phyloP scores from a whole-genome alignment of 805 yeast genomes.

The Suhomyces sp. region DNA sequence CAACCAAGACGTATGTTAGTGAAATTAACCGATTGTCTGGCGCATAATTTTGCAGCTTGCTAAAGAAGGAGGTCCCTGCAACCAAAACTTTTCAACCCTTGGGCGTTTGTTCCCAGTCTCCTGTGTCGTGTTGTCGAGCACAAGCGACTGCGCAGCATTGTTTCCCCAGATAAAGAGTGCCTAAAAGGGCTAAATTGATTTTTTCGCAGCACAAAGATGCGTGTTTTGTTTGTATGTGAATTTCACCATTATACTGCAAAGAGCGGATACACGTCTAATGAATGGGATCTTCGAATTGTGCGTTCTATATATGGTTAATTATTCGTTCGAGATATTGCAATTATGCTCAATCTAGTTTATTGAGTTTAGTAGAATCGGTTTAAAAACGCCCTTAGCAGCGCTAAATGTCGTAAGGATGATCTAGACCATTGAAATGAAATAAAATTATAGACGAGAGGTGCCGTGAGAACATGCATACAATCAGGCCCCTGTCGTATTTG shows the following conservation, averaged over 20 bases:
- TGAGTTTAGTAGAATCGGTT: not conserved
- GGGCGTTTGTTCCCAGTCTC: not conserved
- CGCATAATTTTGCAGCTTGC: not conserved
- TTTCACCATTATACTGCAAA: not conserved
- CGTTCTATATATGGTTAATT: not conserved
- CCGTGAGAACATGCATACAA: not conserved
- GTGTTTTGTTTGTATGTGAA: not conserved
- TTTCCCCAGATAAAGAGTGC: not conserved
- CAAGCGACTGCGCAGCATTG: conserved; percentile 1
- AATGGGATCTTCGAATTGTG: not conserved
- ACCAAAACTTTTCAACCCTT: not conserved
- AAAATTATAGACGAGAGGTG: not conserved
- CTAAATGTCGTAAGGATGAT: not conserved
- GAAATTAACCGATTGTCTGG: not conserved
- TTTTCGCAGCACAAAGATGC: not conserved
- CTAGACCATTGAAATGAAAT: not conserved
- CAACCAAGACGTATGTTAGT: not conserved
- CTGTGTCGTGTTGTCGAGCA: not conserved
- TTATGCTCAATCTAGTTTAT: not conserved
- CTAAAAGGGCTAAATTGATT: conserved; percentile 2
- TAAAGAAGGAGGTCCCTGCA: not conserved
- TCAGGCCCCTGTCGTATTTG: not conserved
- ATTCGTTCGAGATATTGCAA: not conserved
- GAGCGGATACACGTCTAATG: not conserved
- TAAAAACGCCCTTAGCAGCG: not conserved